Percentiles rank a stretch among this genome's conserved stretches.
phyloP scores from a whole-genome alignment of 805 yeast genomes.

The Candida hispaniensis region DNA sequence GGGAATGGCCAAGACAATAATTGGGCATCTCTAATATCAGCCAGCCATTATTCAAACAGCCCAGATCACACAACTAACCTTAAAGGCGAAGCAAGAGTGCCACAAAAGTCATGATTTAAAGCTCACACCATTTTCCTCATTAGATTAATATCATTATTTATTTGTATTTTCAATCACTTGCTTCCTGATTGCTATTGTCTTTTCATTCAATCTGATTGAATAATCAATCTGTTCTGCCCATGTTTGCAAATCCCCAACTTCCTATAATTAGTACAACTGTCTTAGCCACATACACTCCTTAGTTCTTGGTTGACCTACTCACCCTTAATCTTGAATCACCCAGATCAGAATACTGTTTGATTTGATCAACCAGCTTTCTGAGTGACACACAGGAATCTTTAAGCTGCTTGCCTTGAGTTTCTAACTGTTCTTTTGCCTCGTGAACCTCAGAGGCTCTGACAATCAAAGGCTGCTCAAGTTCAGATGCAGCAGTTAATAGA shows the following conservation, averaged over 20 bases:
- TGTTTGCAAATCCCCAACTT: constrained; percentile 37
- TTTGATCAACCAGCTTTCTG: constrained; percentile 11
- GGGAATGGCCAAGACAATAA: constrained; percentile 43
- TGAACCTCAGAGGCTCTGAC: too few relatives aligned
- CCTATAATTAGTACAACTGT: constrained; percentile 16
- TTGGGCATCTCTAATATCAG: too few relatives aligned
- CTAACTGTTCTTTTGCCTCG: too few relatives aligned
- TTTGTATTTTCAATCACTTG: not conserved
- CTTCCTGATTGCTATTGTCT: constrained; percentile 34
- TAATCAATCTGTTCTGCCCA: constrained; percentile 64
- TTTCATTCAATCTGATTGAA: constrained; percentile 59
- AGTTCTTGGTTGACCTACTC: too few relatives aligned
- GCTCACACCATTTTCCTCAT: too few relatives aligned
- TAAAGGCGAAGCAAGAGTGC: too few relatives aligned
- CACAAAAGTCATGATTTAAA: too few relatives aligned
- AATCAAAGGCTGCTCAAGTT: too few relatives aligned
- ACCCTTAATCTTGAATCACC: constrained; percentile 18
- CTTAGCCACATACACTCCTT: too few relatives aligned
- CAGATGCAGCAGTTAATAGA: too few relatives aligned
- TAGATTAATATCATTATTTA: not conserved
- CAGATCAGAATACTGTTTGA: constrained; percentile 12
- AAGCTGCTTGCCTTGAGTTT: constrained; percentile 18
- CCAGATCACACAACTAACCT: too few relatives aligned
- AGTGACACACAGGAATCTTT: constrained; percentile 9
- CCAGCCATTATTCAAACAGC: constrained; percentile 17